A percentile compares a stretch with the other conserved stretches of the same genome.
Conservation (phyloP, 116 monocot genomes). For the Posidonia oceanica region DNA sequence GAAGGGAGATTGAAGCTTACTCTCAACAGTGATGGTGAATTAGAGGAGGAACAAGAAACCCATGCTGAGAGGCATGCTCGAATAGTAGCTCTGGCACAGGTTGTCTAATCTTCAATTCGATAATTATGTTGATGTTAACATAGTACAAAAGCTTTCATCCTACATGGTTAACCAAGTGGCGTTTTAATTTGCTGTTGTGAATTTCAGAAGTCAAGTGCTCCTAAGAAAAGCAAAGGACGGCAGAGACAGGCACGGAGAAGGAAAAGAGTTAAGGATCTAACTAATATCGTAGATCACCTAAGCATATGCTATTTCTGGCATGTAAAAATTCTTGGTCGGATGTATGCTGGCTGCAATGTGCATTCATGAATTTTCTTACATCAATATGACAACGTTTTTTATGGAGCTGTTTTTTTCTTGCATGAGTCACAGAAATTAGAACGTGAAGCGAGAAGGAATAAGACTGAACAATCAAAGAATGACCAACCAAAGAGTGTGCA, state of each 20-base stretch:
- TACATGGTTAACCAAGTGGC: background rate
- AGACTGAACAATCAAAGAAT: background rate
- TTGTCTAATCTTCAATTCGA: background rate
- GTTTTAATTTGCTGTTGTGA: slow-evolving; percentile 6
- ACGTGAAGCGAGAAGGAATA: background rate
- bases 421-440: slow-evolving; percentile 3
- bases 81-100: slow-evolving; percentile 70
- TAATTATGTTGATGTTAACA: background rate
- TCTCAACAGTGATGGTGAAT: slow-evolving; percentile 85
- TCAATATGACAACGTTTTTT: background rate
- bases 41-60: slow-evolving; percentile 92
- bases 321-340: no score
- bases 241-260: slow-evolving; percentile 37
- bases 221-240: slow-evolving; percentile 44
- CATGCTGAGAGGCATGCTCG: slow-evolving; percentile 89
- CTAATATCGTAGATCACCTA: background rate
- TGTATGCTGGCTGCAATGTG: no score
- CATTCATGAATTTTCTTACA: no score
- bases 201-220: slow-evolving; percentile 24
- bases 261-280: slow-evolving; percentile 26
- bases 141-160: background rate
- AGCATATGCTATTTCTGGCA: background rate
- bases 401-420: background rate
- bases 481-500: background rate
- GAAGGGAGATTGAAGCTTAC: slow-evolving; percentile 70